Conservation (phyloP, 208 protist genomes). For the Acanthamoeba pearcei region DNA sequence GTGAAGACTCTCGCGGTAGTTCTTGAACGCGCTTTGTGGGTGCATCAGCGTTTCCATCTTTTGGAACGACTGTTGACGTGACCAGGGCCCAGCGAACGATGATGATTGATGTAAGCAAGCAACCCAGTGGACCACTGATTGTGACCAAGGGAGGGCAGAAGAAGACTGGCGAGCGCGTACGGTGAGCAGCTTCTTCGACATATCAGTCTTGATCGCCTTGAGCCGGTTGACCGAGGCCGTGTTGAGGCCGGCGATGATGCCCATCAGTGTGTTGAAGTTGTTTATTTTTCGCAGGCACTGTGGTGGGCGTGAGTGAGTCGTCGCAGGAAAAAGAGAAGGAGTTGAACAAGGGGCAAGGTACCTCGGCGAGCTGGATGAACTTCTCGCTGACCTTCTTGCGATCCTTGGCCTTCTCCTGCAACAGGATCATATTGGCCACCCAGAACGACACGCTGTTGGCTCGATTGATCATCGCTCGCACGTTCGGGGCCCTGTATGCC, state of each 20-base stretch:
- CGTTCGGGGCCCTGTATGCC: conserved; percentile 83
- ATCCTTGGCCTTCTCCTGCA: conserved; percentile 75
- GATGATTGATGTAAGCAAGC: too few species aligned
- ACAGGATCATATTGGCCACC: conserved; percentile 84
- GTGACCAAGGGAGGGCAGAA: not conserved
- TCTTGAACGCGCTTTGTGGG: conserved; percentile 77
- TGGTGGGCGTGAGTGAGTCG: not conserved
- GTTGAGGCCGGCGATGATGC: conserved; percentile 82
- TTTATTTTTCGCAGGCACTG: conserved; percentile 81
- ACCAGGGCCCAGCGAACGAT: too few species aligned
- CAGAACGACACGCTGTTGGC: conserved; percentile 88
- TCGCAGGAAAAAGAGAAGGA: not conserved
- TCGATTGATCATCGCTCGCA: conserved; percentile 87
- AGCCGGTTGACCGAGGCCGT: conserved; percentile 81
- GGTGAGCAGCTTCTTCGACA: conserved; percentile 72
- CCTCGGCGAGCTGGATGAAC: conserved; percentile 84
- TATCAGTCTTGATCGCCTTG: conserved; percentile 82
- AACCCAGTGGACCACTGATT: too few species aligned
- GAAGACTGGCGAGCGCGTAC: not conserved
- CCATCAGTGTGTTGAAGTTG: conserved; percentile 85
- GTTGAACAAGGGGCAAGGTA: not conserved
- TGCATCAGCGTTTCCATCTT: conserved; percentile 77
- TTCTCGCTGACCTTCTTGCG: conserved; percentile 80
- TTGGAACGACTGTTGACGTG: conserved; percentile 57
- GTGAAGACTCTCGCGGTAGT: conserved; percentile 78